phyloP scores from a whole-genome alignment of 2,329 filamentous ascomycete genomes.

The Talaromyces verruculosus region DNA sequence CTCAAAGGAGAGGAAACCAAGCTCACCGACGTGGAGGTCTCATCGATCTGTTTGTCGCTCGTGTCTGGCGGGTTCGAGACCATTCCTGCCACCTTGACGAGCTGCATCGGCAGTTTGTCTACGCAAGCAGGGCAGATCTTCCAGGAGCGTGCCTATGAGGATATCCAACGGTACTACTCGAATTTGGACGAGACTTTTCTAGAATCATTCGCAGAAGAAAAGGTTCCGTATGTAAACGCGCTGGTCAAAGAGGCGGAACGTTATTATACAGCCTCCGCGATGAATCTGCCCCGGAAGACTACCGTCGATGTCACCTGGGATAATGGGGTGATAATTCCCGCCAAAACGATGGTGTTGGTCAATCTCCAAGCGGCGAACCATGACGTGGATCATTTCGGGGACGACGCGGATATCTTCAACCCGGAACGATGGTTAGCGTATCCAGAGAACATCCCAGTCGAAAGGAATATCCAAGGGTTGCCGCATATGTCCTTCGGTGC shows the following conservation, averaged over 20 bases:
- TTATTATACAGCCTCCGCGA: slow-evolving; percentile 72
- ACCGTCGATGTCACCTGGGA: slow-evolving; percentile 66
- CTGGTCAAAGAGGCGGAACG: slow-evolving; percentile 72
- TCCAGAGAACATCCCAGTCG: slow-evolving; percentile 30
- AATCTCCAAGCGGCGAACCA: slow-evolving; percentile 71
- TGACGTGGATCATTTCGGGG: slow-evolving; percentile 59
- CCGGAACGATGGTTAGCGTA: slow-evolving; percentile 65
- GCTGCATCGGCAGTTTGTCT: not conserved
- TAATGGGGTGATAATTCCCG: slow-evolving; percentile 63
- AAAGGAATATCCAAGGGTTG: slow-evolving; percentile 51
- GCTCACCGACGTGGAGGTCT: slow-evolving; percentile 59
- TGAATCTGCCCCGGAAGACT: slow-evolving; percentile 66
- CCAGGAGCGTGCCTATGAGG: slow-evolving; percentile 65
- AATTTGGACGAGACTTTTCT: too few species aligned
- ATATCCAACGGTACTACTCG: slow-evolving; percentile 63
- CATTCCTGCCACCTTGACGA: slow-evolving; percentile 68
- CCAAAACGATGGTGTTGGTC: slow-evolving; percentile 73
- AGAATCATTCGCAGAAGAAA: slow-evolving; percentile 64
- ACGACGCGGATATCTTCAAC: slow-evolving; percentile 57
- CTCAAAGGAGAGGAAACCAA: too few species aligned
- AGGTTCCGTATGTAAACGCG: slow-evolving; percentile 69
- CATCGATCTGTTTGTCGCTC: slow-evolving; percentile 73
- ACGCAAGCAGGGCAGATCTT: not conserved
- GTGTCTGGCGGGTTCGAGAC: slow-evolving; percentile 76
- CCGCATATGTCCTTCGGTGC: slow-evolving; percentile 59